Conservation (phyloP, 176 grass and related monocot species). For the Eremochloa ophiuroides region DNA sequence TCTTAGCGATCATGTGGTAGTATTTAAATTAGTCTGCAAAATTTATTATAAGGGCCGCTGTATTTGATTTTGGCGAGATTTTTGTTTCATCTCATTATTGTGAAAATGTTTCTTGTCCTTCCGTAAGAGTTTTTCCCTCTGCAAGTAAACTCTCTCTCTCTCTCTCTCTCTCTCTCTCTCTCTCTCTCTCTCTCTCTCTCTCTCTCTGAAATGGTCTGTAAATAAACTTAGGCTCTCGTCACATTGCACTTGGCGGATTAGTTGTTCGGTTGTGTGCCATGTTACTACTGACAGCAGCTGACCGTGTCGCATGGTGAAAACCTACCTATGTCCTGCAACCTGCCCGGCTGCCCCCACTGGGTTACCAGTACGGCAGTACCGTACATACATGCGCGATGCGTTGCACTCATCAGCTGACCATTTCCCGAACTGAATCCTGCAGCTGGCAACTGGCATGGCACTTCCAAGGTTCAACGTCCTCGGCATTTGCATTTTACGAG, state of each 20-base stretch:
- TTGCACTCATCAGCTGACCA: slow-evolving; percentile 20
- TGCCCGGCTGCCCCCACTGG: too few relatives aligned
- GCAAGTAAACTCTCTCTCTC: too few relatives aligned
- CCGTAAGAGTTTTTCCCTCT: too few relatives aligned
- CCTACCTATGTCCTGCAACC: too few relatives aligned
- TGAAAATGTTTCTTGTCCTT: too few relatives aligned
- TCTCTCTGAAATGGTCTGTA: not conserved
- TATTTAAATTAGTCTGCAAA: too few relatives aligned
- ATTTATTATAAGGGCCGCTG: too few relatives aligned
- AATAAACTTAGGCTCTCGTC: not conserved
- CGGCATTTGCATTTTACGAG: not conserved
- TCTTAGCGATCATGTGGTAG: not conserved
- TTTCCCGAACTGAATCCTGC: slow-evolving; percentile 19
- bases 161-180: too few relatives aligned
- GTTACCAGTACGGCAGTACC: too few relatives aligned
- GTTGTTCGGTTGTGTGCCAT: slow-evolving; percentile 32
- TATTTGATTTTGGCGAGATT: too few relatives aligned
- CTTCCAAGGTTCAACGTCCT: not conserved
- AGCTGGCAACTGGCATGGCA: not conserved
- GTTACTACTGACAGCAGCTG: not conserved
- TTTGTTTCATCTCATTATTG: too few relatives aligned
- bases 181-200: too few relatives aligned
- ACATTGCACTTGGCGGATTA: slow-evolving; percentile 2
- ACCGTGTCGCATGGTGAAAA: slow-evolving; percentile 22
- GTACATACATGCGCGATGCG: not conserved